These are phyloP conservation scores for Auricularia sp. DNA, from an alignment of 768 basidiomycete genomes.

Conservation along the genomic window DNA sequence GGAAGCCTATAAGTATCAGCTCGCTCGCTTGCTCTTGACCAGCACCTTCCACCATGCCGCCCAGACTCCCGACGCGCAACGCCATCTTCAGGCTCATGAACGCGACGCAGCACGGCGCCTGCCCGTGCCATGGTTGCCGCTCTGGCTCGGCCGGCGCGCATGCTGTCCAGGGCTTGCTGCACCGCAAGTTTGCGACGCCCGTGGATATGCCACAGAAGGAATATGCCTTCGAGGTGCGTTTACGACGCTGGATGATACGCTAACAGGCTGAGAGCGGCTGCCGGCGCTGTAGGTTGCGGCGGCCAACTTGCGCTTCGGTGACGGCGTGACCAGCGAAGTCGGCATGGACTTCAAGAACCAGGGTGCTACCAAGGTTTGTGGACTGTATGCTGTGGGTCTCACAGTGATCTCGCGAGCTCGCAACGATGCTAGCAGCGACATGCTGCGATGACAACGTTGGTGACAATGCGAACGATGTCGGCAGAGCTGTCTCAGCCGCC, in stretches of 20 bases:
- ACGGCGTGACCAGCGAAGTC: slow-evolving; percentile 82
- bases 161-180: slow-evolving; percentile 43
- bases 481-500: no score
- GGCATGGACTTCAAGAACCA: slow-evolving; percentile 93
- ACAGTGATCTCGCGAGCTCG: no score
- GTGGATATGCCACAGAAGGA: slow-evolving; percentile 66
- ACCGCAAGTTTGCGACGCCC: slow-evolving; percentile 66
- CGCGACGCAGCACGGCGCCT: slow-evolving; percentile 53
- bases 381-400: not conserved
- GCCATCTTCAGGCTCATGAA: slow-evolving; percentile 67
- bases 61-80: slow-evolving; percentile 38
- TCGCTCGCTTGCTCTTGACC: not conserved
- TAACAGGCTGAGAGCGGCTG: not conserved
- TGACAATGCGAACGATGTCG: no score
- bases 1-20: no score
- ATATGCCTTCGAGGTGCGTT: slow-evolving; percentile 77
- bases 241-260: not conserved
- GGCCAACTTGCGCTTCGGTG: slow-evolving; percentile 79
- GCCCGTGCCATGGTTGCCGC: slow-evolving; percentile 70
- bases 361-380: slow-evolving; percentile 72
- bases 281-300: slow-evolving; percentile 57
- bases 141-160: slow-evolving; percentile 30
- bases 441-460: no score
- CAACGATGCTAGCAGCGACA: no score
- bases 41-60: slow-evolving; percentile 20